These are phyloP conservation scores for Didymosphaeria variabile DNA, from an alignment of 2,329 filamentous ascomycete species.

Conservation along the genomic window DNA sequence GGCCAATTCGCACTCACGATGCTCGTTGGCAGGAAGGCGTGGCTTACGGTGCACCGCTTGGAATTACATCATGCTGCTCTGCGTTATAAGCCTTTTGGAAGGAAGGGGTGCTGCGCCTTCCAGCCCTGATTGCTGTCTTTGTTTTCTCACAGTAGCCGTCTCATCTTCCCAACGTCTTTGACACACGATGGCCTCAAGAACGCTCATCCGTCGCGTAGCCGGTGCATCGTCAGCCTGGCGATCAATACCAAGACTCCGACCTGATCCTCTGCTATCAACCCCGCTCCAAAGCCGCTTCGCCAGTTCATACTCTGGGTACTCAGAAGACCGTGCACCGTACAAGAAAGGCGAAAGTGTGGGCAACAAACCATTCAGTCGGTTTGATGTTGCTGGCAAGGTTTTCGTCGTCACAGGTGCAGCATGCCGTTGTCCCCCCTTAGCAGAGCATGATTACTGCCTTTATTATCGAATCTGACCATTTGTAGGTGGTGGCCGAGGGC, in stretches of 20 bases:
- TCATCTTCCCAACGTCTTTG: no score
- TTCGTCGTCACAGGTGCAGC: conserved; percentile 67
- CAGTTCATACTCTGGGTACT: not conserved
- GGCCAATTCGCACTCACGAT: conserved; percentile 6
- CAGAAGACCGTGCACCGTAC: conserved; percentile 26
- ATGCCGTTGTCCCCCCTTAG: conserved; percentile 65
- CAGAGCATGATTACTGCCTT: conserved; percentile 38
- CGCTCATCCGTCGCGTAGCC: not conserved
- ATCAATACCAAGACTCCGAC: conserved; percentile 1
- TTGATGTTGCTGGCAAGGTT: conserved; percentile 43
- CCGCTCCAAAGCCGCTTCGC: conserved; percentile 11
- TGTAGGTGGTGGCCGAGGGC: conserved; percentile 73
- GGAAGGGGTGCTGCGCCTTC: not conserved
- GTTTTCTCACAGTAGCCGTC: not conserved
- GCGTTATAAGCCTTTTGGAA: not conserved
- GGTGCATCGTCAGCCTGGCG: conserved; percentile 8
- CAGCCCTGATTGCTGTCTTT: not conserved
- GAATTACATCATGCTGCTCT: conserved; percentile 5
- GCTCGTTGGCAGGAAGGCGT: not conserved
- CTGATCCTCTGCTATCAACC: conserved; percentile 4
- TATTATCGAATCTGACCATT: conserved; percentile 20
- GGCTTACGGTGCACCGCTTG: conserved; percentile 5
- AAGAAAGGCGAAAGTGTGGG: conserved; percentile 28
- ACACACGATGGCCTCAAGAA: conserved; percentile 1
- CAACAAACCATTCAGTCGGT: conserved; percentile 32